These are phyloP conservation scores for Rubus parviflorus DNA, from an alignment of 306 rosid genomes.

Conservation along the genomic window DNA sequence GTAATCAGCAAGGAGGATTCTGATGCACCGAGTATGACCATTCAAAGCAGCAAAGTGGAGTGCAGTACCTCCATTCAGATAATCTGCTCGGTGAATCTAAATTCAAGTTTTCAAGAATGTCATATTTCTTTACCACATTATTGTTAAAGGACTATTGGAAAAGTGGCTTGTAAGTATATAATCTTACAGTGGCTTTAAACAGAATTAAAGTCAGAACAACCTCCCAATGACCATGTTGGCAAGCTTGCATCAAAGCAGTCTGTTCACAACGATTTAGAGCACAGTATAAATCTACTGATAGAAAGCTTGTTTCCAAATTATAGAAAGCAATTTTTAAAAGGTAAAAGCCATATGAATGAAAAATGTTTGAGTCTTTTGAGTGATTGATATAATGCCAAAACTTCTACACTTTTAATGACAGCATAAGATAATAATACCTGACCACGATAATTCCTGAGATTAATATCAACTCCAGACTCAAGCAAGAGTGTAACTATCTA, in stretches of 20 bases:
- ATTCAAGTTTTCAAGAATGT: conserved; percentile 35
- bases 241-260: conserved; percentile 99
- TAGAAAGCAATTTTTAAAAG: background rate
- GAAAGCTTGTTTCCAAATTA: conserved; percentile 17
- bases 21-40: conserved; percentile 87
- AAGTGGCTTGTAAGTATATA: background rate
- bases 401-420: conserved; percentile 7
- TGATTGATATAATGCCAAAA: background rate
- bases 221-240: conserved; percentile 98
- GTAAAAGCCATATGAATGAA: background rate
- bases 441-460: conserved; percentile 93
- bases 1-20: conserved; percentile 76
- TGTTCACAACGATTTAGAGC: conserved; percentile 37
- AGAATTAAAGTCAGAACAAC: conserved; percentile 79
- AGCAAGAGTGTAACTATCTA: conserved; percentile 85
- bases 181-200: conserved; percentile 70
- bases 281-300: conserved; percentile 5
- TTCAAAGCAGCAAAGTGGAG: conserved; percentile 93
- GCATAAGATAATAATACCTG: conserved; percentile 60
- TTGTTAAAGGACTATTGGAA: conserved; percentile 11
- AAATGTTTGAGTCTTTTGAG: background rate
- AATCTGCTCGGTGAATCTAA: conserved; percentile 88
- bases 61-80: conserved; percentile 93
- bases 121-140: conserved; percentile 2
- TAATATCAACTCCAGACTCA: conserved; percentile 93